Percentiles rank a stretch among this genome's conserved stretches.
Evolutionary conservation across 2,329 filamentous ascomycete species (phyloP).

Genomic region (Stenocarpella maydis): DNA sequence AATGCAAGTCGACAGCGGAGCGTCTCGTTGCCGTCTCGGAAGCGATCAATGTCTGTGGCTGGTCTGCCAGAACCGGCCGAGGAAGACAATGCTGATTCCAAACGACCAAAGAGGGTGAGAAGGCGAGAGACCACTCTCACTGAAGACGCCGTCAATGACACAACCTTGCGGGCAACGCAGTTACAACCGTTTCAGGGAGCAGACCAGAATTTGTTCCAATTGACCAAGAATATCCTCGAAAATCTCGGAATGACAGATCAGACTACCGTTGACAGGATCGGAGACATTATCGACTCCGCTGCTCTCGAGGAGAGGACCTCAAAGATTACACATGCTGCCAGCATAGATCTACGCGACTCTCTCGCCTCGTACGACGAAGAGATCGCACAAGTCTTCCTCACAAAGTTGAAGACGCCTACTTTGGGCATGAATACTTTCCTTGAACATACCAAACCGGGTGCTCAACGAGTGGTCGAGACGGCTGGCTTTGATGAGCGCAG

Average conservation of each 20-base stretch:
- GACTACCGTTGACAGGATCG: constrained; percentile 53
- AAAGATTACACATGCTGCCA: constrained; percentile 55
- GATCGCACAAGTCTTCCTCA: constrained; percentile 60
- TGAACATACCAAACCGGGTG: constrained; percentile 67
- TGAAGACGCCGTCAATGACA: constrained; percentile 62
- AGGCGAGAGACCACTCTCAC: constrained; percentile 63
- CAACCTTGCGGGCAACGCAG: constrained; percentile 60
- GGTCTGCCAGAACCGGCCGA: constrained; percentile 64
- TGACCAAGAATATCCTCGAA: constrained; percentile 63
- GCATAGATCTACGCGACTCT: constrained; percentile 58
- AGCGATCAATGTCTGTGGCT: constrained; percentile 69
- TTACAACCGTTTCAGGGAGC: constrained; percentile 65
- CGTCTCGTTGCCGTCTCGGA: constrained; percentile 57
- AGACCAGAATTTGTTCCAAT: constrained; percentile 63
- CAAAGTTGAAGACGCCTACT: constrained; percentile 60
- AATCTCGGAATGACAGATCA: constrained; percentile 62
- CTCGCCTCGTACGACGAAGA: constrained; percentile 62
- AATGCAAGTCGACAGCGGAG: constrained; percentile 43
- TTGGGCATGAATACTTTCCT: constrained; percentile 68
- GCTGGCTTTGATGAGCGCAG: constrained; percentile 60
- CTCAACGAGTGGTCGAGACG: constrained; percentile 57
- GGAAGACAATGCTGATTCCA: constrained; percentile 65
- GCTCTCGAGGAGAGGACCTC: constrained; percentile 58
- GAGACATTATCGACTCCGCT: constrained; percentile 61
- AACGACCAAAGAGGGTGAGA: constrained; percentile 71